These are phyloP conservation scores for Globisporangium iwayamae DNA, from an alignment of 352 stramenopile species.

Conservation along the genomic window DNA sequence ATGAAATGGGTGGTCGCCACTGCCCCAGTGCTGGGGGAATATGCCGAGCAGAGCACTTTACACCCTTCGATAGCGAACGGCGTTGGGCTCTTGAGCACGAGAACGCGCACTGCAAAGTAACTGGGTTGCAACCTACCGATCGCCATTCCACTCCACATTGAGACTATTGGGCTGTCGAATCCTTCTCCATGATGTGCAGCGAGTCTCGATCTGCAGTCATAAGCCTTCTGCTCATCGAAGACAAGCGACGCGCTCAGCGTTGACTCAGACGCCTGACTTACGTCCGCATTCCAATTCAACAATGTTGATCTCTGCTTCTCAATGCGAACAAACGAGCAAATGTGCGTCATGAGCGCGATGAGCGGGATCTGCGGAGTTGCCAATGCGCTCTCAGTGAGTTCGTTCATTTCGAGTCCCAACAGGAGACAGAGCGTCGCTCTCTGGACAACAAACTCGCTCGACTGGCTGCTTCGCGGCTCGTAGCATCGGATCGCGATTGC, in stretches of 20 bases:
- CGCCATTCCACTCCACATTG: constrained; percentile 13
- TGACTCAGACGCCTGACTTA: constrained; percentile 10
- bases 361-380: constrained; percentile 6
- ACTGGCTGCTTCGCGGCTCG: constrained; percentile 38
- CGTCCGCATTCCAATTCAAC: neutral
- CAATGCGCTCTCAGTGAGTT: constrained; percentile 2
- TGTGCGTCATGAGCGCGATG: constrained; percentile 30
- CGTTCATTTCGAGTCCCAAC: constrained; percentile 15
- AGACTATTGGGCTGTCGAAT: neutral
- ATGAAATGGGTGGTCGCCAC: constrained; percentile 11
- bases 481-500: constrained; percentile 34
- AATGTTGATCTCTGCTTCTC: neutral
- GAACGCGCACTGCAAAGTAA: constrained; percentile 13
- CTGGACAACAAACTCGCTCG: constrained; percentile 18
- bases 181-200: neutral
- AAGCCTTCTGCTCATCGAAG: constrained; percentile 7
- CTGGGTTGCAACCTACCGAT: neutral
- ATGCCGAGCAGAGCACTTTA: constrained; percentile 21
- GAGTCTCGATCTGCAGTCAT: neutral
- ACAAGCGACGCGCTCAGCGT: constrained; percentile 5
- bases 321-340: constrained; percentile 39
- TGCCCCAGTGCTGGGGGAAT: constrained; percentile 19
- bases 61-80: constrained; percentile 5
- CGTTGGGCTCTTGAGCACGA: constrained; percentile 9
- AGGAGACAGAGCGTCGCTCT: constrained; percentile 12